Evolutionary conservation across 225 moss, liverwort and hornwort genomes (phyloP).

Genomic region (Sphagnum contortum): DNA sequence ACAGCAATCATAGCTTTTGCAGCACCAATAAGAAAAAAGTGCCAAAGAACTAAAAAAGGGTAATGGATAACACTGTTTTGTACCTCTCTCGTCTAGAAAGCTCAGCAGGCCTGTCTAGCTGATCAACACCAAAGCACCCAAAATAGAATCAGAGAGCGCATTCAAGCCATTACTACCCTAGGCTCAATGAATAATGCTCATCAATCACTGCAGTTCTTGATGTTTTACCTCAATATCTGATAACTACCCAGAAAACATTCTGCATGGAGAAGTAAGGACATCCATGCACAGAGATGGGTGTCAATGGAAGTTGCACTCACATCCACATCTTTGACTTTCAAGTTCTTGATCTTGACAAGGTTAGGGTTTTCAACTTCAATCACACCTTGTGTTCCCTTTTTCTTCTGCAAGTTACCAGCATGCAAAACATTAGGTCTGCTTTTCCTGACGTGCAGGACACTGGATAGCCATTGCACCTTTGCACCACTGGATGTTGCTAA

Average conservation of each 20-base stretch:
- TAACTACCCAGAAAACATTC: background rate
- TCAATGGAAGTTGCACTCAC: constrained; percentile 26
- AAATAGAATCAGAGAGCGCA: background rate
- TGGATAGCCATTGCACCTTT: too few species aligned
- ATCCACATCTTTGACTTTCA: constrained; percentile 96
- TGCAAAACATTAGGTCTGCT: background rate
- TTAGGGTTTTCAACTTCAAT: constrained; percentile 97
- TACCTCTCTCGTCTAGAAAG: constrained; percentile 98
- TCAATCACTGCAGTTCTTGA: background rate
- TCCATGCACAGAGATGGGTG: too few species aligned
- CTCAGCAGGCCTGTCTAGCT: constrained; percentile 95
- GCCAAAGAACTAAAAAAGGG: too few species aligned
- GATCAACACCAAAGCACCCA: constrained; percentile 6
- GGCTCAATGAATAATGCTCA: background rate
- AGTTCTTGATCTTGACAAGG: constrained; percentile 66
- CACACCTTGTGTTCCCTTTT: constrained; percentile 92
- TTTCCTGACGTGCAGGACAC: background rate
- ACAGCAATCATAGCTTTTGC: too few species aligned
- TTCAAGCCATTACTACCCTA: background rate
- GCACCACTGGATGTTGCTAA: too few species aligned
- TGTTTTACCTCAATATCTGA: background rate
- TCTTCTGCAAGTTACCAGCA: constrained; percentile 54
- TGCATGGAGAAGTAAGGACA: too few species aligned
- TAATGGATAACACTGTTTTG: background rate
- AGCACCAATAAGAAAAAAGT: too few species aligned